Evolutionary conservation across 352 stramenopile genomes (phyloP), one percentile per base, ranked within the genome.

Genomic region (Phytophthora melonis): DNA sequence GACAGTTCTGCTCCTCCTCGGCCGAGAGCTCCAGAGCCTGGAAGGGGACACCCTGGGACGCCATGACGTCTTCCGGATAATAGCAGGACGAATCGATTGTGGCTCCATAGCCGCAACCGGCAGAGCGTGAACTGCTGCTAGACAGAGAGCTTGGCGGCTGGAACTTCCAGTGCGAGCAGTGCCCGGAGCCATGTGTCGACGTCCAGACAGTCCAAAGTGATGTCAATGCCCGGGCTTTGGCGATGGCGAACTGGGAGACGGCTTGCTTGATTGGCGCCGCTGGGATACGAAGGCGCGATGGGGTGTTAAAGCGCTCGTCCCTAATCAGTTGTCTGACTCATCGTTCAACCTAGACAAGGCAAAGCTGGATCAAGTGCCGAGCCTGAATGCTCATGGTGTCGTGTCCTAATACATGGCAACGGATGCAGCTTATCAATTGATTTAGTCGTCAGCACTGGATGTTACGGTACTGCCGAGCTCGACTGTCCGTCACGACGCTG

Each of bases 1-100:
- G 68, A 49, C 67, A 77, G 27, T 68, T 58, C 59, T 77, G 73
- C 59, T 79, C 50, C 30, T 79, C 63, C 23, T 79, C 68, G 21
- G 19, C 10, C 47, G 68, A 68, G 25, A 79, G 59, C 36, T 68
- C 60, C 13, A 79, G 49, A 18, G 34, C 52, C 47, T 62, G 63
- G 63, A 79, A 79, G 0, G 73, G 59, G 10, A 71, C 49, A 13
- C 53, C 32, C 57, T 58, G 59, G 2, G 59, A 27, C 3, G 30
- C 34, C 58, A 74, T 77, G 36, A 4, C 5, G 36, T 43, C 36
- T 16, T 43, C 11, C 10, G 36, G 2, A 3, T 5, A 30, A 5
- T 30, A 30, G 9, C 34, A 43, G 36, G 43, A 13, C 34, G 60
- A 66, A 71, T 78, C 23, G 23, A 50, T 65, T 63, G 61, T 78